Base-by-base conservation (phyloP, 2,329 filamentous ascomycete species). In the Microsporum ferrugineum region DNA sequence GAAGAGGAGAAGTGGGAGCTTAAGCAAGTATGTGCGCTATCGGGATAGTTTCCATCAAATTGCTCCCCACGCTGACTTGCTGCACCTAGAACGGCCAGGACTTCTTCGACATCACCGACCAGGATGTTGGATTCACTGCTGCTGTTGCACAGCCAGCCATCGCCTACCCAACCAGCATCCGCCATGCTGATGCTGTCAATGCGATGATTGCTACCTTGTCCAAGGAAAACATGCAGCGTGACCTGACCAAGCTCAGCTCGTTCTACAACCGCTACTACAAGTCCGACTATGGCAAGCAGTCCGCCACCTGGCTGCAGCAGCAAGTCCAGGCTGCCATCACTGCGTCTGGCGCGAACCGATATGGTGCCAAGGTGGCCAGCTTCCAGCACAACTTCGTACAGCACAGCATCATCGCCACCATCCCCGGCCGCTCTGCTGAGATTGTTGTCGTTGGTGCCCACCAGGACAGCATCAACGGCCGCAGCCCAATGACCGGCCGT, bases 1-100 rank as follows among this genome's bases (percentile, higher is more conserved):
- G 92, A 97, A 69, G 89, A 96, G 38, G 86, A 96, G 77, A 99
- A 97, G 76, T 96, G 92, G 91, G 86, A 87, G 74, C 78, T 97
- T 65, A 86, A 88, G 70, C 82, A 90, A 67, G 91, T 95, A 82
- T 55, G 51, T 49, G 41, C 8, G 3, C 6, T 27, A 59, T 43
- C 12, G 17, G 17, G 17, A 23, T 23, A 23, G 17, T 23, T 23
- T 23, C 17, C 17, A 23, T 23, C 17, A 23, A 1, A 17, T 39
- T 23, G 7, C 14, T 23, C 27, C 34, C 23, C 3, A 17, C 14
- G 5, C 27, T 33, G 17, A 23, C 17, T 23, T 23, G 17, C 17
- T 23, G 17, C 17, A 23, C 17, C 4, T 14, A 95, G 89, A 82
- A 88, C 71, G 90, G 90, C 68, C 80, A 87, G 66, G 88, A 86